Conservation (phyloP, 176 grass and related monocot genomes). For the Coix lacrymajobi region DNA sequence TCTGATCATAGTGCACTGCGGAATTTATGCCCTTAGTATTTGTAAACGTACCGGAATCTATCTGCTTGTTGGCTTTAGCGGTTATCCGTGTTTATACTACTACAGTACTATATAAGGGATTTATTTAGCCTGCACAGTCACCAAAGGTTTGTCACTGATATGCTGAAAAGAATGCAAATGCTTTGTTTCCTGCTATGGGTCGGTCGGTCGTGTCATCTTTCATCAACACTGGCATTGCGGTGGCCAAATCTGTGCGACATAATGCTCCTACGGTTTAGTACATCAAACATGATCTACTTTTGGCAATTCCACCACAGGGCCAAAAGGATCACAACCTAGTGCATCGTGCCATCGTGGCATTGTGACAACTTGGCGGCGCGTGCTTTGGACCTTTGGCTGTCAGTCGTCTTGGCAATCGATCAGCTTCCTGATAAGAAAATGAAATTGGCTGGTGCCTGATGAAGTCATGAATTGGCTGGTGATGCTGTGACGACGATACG, state of each 20-base stretch:
- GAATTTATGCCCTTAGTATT: neutral
- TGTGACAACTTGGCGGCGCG: too few relatives aligned
- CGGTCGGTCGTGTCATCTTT: neutral
- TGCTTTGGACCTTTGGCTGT: neutral
- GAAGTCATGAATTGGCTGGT: too few relatives aligned
- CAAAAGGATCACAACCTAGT: too few relatives aligned
- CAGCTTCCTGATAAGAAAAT: neutral
- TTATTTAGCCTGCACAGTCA: too few relatives aligned
- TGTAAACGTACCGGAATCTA: neutral
- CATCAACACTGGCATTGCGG: neutral
- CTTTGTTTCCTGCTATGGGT: neutral
- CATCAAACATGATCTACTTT: neutral
- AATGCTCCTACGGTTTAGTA: too few relatives aligned
- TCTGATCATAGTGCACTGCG: neutral
- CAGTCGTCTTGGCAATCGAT: neutral
- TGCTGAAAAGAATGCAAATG: neutral
- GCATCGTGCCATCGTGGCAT: too few relatives aligned
- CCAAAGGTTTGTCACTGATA: too few relatives aligned
- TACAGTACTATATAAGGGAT: too few relatives aligned
- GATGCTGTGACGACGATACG: too few relatives aligned
- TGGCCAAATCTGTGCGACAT: too few relatives aligned
- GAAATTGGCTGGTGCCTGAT: neutral
- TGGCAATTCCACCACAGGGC: neutral
- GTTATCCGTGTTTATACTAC: too few relatives aligned
- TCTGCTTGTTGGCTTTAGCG: neutral